Base-by-base conservation (phyloP, 1,284 basidiomycete species). In the Trichosporon inkin region DNA sequence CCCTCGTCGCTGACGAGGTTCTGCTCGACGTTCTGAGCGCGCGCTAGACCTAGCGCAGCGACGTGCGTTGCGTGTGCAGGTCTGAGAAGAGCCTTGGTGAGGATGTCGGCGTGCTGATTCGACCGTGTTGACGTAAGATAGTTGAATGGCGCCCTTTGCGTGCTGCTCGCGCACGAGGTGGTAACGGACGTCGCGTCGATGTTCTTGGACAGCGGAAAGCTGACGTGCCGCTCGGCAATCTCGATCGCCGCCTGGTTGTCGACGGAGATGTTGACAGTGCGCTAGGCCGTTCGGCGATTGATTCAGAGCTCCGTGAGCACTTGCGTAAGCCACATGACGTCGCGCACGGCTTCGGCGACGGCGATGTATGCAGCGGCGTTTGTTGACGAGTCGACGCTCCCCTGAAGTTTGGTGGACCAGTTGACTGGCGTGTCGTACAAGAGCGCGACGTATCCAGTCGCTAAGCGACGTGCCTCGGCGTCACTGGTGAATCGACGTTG, bases 351-450 rank as follows among this genome's bases (percentile, higher is more conserved):
- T 78, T 85, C 86, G 81, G 69, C 62, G 28, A 74, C 65, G 2
- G 79, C 78, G 19, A 81, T 71, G 60, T 80, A 82, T 61, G 82
- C 80, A 1, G 82, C 74, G 51, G 82, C 80, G 1, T 69, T 69
- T 0, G 78, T 76, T 0, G 79, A 82, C 1, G 64, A 58, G 2
- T 79, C 69, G 7, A 79, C 70, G 0, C 73, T 72, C 1, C 61
- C 44, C 61, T 82, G 81, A 37, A 78, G 74, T 39, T 75, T 71
- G 0, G 79, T 78, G 16, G 57, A 59, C 81, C 80, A 83, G 4
- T 73, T 71, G 35, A 82, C 62, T 1, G 72, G 56, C 11, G 71
- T 73, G 3, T 68, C 68, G 17, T 65, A 68, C 13, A 76, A 44
- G 7, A 62, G 65, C 63, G 79, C 79, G 10, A 68, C 63, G 58